Percentiles rank a stretch among this genome's conserved stretches.
Conservation (phyloP, 2,329 filamentous ascomycete genomes). For the Colletotrichum sp. region DNA sequence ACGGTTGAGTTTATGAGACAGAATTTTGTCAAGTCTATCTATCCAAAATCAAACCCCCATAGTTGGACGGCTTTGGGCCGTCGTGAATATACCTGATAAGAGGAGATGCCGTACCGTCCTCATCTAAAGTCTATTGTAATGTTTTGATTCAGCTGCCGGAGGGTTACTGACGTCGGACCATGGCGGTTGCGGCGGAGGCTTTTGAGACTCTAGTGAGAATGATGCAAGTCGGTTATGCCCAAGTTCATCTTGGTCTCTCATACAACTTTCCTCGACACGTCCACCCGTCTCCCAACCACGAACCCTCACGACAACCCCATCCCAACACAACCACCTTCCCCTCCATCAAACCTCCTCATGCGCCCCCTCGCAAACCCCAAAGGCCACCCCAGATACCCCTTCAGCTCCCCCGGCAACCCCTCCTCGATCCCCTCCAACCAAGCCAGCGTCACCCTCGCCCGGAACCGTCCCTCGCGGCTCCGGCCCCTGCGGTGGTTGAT, state of each 20-base stretch:
- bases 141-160: background rate
- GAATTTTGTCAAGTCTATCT: background rate
- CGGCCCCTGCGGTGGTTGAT: background rate
- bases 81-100: background rate
- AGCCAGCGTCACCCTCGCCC: conserved; percentile 33
- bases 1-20: rapidly evolving
- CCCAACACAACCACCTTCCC: rapidly evolving
- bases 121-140: background rate
- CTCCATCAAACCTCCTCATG: background rate
- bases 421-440: conserved; percentile 42
- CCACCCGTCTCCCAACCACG: rapidly evolving
- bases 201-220: background rate
- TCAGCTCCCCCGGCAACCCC: conserved; percentile 32
- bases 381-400: conserved; percentile 36
- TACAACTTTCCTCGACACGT: background rate
- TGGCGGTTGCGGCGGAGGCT: background rate
- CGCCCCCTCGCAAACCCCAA: conserved; percentile 25
- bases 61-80: background rate
- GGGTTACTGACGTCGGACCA: background rate
- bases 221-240: background rate
- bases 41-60: rapidly evolving
- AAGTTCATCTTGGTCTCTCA: background rate
- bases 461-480: conserved; percentile 22
- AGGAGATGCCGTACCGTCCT: background rate
- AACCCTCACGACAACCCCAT: background rate